Percentiles rank a stretch among this genome's conserved stretches.
These are phyloP conservation scores for Chenopodium quinoa DNA, from an alignment of 148 eudicot genomes.

Conservation along the genomic window DNA sequence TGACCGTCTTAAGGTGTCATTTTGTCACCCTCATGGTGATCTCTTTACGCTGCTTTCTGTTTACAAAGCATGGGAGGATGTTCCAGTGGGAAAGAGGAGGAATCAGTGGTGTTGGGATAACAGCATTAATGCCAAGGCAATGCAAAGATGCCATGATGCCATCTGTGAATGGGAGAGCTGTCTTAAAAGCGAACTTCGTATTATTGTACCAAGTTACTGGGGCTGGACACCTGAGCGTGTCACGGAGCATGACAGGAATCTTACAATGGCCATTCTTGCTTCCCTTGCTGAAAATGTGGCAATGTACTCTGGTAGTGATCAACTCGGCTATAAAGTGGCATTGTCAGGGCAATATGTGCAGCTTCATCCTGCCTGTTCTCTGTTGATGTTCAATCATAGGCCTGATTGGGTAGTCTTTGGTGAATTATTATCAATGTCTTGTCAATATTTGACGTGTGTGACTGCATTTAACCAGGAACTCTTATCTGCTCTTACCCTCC, in stretches of 20 bases:
- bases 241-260: conserved; percentile 46
- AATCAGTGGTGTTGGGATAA: conserved; percentile 91
- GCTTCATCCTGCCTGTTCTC: conserved; percentile 86
- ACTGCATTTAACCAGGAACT: conserved; percentile 57
- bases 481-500: conserved; percentile 50
- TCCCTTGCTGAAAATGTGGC: conserved; percentile 80
- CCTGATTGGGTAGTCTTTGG: conserved; percentile 93
- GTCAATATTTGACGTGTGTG: conserved; percentile 75
- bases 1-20: conserved; percentile 81
- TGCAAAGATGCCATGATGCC: conserved; percentile 79
- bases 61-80: conserved; percentile 73
- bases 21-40: conserved; percentile 79
- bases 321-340: conserved; percentile 88
- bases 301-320: conserved; percentile 78
- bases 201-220: conserved; percentile 76
- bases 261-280: conserved; percentile 65
- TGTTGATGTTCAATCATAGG: conserved; percentile 61
- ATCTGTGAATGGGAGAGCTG: conserved; percentile 65
- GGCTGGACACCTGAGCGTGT: conserved; percentile 53
- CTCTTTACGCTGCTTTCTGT: conserved; percentile 88
- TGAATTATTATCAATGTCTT: conserved; percentile 56
- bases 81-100: conserved; percentile 43
- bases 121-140: conserved; percentile 85
- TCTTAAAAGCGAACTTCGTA: conserved; percentile 64
- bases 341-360: conserved; percentile 64